These are phyloP conservation scores for Secale cereale DNA, from an alignment of 176 grass and related monocot species.

Conservation along the genomic window DNA sequence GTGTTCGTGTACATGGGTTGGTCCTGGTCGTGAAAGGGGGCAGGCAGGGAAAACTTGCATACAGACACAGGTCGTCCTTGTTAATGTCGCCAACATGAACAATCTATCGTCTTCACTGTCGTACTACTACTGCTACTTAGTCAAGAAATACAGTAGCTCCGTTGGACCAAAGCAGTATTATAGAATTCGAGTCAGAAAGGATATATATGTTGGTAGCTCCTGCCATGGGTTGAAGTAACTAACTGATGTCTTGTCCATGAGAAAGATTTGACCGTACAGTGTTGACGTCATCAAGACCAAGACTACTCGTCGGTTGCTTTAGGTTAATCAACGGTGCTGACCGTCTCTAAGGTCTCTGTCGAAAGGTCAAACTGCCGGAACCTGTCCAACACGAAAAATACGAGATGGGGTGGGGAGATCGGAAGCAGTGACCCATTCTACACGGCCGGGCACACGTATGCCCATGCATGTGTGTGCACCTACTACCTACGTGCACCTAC, in stretches of 20 bases:
- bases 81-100: not conserved
- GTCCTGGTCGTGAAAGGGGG: slow-evolving; percentile 11
- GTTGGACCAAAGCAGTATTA: not conserved
- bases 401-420: not conserved
- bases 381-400: not conserved
- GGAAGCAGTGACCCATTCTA: slow-evolving; percentile 40
- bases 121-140: not conserved
- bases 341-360: not conserved
- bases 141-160: not conserved
- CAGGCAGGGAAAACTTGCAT: not conserved
- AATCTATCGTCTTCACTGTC: not conserved
- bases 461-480: not conserved
- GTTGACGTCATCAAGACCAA: not conserved
- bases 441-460: not conserved
- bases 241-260: not conserved
- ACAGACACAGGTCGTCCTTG: not conserved
- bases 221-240: not conserved
- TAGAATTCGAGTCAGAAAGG: not conserved
- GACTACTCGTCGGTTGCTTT: not conserved
- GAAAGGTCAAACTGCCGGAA: slow-evolving; percentile 24
- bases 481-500: not conserved
- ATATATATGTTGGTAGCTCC: not conserved
- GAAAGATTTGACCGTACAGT: not conserved
- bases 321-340: slow-evolving; percentile 14
- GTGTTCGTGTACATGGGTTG: not conserved